These are phyloP conservation scores for Cystobasidium slooffiae DNA, from an alignment of 1,284 basidiomycete genomes.

Conservation along the genomic window DNA sequence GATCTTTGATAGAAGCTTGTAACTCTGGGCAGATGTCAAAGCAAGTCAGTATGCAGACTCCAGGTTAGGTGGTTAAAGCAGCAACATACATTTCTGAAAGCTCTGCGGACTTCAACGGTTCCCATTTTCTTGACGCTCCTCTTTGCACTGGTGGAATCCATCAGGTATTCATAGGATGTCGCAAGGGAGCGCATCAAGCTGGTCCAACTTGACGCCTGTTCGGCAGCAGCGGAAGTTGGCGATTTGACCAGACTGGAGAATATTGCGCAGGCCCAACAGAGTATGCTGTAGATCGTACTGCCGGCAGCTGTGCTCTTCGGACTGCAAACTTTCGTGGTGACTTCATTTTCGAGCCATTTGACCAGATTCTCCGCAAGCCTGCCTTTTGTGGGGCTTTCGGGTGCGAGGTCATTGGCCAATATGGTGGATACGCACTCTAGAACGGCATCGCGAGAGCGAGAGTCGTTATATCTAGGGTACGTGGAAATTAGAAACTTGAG, in stretches of 20 bases:
- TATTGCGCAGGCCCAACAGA: conserved; percentile 19
- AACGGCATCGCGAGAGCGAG: conserved; percentile 27
- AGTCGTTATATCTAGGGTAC: conserved; percentile 36
- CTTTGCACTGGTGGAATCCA: conserved; percentile 9
- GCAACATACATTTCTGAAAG: conserved; percentile 10
- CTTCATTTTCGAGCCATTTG: conserved; percentile 41
- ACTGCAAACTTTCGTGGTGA: conserved; percentile 30
- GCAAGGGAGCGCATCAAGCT: conserved; percentile 23
- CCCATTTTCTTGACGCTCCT: conserved; percentile 25
- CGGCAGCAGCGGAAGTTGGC: not conserved
- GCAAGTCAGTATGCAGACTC: not conserved
- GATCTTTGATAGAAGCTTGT: conserved; percentile 26
- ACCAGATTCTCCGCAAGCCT: conserved; percentile 33
- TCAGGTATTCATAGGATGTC: conserved; percentile 8
- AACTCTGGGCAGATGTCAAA: conserved; percentile 9
- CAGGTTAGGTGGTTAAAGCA: too few species aligned
- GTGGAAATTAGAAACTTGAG: conserved; percentile 38
- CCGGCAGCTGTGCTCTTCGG: conserved; percentile 16
- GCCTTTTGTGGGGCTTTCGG: conserved; percentile 20
- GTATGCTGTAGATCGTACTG: conserved; percentile 26
- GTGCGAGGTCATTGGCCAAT: conserved; percentile 15
- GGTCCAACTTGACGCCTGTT: conserved; percentile 10
- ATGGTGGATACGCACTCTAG: conserved; percentile 15
- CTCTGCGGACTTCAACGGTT: not conserved
- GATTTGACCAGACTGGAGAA: conserved; percentile 3